Base-by-base conservation (phyloP, 78 protist species). In the Dictyostelium citrinum region DNA sequence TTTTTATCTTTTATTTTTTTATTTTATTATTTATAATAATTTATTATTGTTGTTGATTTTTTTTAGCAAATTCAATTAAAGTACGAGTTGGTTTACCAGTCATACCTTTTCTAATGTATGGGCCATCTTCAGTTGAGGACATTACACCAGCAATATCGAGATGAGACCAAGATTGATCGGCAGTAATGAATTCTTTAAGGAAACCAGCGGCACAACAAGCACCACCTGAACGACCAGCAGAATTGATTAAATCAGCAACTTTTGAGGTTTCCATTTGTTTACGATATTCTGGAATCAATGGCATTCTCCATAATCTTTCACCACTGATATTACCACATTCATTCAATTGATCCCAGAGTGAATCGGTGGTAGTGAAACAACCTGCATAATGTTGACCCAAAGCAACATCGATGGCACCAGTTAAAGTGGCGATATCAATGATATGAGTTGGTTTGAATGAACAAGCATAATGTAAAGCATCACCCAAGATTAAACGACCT, bases 401-500 rank as follows among this genome's bases (percentile, higher is more conserved):
- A 2, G 98, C 97, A 20, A 96, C 96, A 33, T 81, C 96, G 16
- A 75, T 67, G 27, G 99, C 99, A 75, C 99, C 99, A 22, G 99
- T 98, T 5, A 98, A 46, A 9, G 99, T 98, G 46, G 99, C 99
- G 43, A 96, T 83, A 80, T 95, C 97, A 10, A 98, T 29, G 70
- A 98, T 77, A 17, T 71, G 37, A 17, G 58, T 16, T 35, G 98
- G 98, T 17, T 84, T 81, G 64, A 76, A 91, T 3, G 81, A 33
- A 35, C 70, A 71, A 2, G 98, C 98, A 64, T 98, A 96, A 70
- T 22, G 60, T 45, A 98, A 83, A 7, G 96, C 98, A 64, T 98
- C 99, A 74, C 97, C 96, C 5, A 98, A 95, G 27, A 95, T 88
- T 12, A 98, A 67, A 43, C 98, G 80, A 35, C 99, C 99, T 70